These are phyloP conservation scores for Diutina sp. DNA, from an alignment of 1,139 yeast genomes.

Conservation along the genomic window DNA sequence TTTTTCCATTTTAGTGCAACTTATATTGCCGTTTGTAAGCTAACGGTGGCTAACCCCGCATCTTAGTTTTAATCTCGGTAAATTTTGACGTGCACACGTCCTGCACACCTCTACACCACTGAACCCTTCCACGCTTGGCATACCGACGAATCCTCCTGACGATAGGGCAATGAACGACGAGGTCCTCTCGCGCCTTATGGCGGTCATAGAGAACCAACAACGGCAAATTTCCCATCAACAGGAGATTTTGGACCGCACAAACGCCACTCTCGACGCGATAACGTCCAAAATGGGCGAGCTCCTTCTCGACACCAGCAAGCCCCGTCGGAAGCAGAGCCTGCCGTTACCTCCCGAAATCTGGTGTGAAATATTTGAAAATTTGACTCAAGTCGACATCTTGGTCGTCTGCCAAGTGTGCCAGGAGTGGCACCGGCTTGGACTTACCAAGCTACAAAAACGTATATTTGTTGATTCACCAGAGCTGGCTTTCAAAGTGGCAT, in stretches of 20 bases:
- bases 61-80: neutral
- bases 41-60: neutral
- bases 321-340: neutral
- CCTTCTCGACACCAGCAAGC: neutral
- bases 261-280: neutral
- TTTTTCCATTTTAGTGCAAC: neutral
- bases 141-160: neutral
- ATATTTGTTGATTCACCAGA: neutral
- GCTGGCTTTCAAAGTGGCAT: neutral
- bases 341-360: neutral
- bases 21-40: neutral
- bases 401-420: neutral
- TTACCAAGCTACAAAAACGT: neutral
- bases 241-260: neutral
- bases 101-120: neutral
- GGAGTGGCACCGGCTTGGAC: neutral
- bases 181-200: neutral
- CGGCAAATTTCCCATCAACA: neutral
- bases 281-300: neutral
- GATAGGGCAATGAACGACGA: neutral
- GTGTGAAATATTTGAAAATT: neutral
- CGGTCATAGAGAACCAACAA: neutral
- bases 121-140: neutral
- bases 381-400: neutral
- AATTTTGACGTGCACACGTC: neutral